Base-by-base conservation (phyloP, 768 basidiomycete genomes). In the Tylopilus felleus region DNA sequence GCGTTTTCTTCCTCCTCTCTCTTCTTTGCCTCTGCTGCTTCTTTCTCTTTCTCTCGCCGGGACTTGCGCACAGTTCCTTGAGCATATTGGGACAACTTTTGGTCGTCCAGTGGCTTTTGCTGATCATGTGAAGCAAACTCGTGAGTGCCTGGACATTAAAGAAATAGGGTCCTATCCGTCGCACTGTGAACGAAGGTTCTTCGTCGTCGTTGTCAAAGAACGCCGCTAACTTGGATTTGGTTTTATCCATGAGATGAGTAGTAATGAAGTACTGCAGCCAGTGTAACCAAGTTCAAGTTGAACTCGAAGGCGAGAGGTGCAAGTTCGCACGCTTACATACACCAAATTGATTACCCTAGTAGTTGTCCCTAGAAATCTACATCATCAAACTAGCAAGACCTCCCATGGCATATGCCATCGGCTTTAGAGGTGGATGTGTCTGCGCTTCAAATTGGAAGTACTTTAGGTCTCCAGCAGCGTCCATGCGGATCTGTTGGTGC, bases 51-150 rank as follows among this genome's bases (percentile, higher is more conserved):
- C 73, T 98, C 95, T 59, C 90, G 79, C 54, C 88, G 85, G 16
- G 93, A 93, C 75, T 98, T 98, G 55, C 86, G 84, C 49, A 86
- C 82, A 35, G 82, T 89, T n/a, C 89, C 93, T 65, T 91, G 84
- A 29, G 90, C 73, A 72, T 90, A 97, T 45, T 90, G 88, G 33
- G 89, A 87, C 54, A 89, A 73, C 73, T 96, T 96, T 63, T 86
- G 82, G 65, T 88, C 86, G 63, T 92, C 91, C 55, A 96, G 78
- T 53, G 88, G 76, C 78, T 87, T 91, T 82, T 84, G 87, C 91
- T 93, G 79, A 62, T 66, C 68, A 74, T 71, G 72, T 68, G 73
- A 75, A 73, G 67, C 58, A 68, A 73, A 74, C 74, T 74, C 76
- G 85, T 87, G 79, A 87, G 87, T 77, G 73, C 69, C 25, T 59